These are phyloP conservation scores for Physaria fendleri DNA, from an alignment of 345 rosid genomes.

Conservation along the genomic window DNA sequence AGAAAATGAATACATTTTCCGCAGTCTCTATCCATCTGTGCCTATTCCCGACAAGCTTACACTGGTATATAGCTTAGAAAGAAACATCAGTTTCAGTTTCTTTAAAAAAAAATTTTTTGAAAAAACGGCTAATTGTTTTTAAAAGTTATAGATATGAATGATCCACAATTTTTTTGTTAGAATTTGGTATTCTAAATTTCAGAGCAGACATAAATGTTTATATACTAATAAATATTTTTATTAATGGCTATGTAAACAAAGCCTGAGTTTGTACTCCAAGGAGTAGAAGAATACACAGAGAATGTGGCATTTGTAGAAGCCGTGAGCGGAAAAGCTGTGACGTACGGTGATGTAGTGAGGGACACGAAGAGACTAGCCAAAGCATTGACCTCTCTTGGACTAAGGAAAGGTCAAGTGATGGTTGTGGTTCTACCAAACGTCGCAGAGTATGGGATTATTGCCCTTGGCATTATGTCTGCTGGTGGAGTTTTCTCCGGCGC, in stretches of 20 bases:
- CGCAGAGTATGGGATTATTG: slow-evolving; percentile 80
- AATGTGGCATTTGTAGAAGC: slow-evolving; percentile 85
- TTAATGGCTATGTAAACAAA: background rate
- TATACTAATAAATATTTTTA: background rate
- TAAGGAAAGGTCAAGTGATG: slow-evolving; percentile 78
- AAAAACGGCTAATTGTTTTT: no score
- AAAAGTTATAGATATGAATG: no score
- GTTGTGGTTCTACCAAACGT: slow-evolving; percentile 79
- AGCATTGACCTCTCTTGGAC: slow-evolving; percentile 72
- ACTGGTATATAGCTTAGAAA: slow-evolving; percentile 15
- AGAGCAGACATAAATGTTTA: no score
- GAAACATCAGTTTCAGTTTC: no score
- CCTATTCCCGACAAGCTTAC: slow-evolving; percentile 58
- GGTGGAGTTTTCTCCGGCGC: slow-evolving; percentile 90
- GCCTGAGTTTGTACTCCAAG: slow-evolving; percentile 81
- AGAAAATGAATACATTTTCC: slow-evolving; percentile 51
- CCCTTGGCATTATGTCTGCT: slow-evolving; percentile 85
- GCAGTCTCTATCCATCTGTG: slow-evolving; percentile 53
- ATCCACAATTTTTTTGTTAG: no score
- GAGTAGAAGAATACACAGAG: slow-evolving; percentile 57
- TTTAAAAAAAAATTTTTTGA: no score
- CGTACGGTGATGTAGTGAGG: slow-evolving; percentile 57
- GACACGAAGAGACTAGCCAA: slow-evolving; percentile 66
- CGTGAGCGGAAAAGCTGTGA: slow-evolving; percentile 59
- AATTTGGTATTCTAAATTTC: no score